Evolutionary conservation across 225 moss, liverwort and hornwort genomes (phyloP).

Genomic region (Sphagnum contortum): DNA sequence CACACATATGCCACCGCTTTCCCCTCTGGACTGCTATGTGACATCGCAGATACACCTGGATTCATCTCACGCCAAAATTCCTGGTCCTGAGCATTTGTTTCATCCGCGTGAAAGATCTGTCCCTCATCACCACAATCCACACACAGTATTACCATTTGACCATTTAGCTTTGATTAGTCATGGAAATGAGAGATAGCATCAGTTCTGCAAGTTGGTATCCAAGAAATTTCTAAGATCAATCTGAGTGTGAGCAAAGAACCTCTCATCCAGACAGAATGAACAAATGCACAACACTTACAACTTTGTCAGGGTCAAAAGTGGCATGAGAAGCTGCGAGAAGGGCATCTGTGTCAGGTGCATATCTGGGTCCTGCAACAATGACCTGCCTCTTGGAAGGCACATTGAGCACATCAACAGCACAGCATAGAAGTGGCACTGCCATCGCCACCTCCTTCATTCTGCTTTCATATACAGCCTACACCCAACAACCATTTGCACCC

Average conservation of each 20-base stretch:
- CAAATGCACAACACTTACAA: constrained; percentile 28
- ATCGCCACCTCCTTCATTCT: constrained; percentile 82
- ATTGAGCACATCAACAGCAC: constrained; percentile 75
- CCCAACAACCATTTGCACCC: constrained; percentile 1
- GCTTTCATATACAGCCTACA: constrained; percentile 77
- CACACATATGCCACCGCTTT: constrained; percentile 80
- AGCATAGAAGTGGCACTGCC: constrained; percentile 92
- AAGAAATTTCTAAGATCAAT: too few relatives aligned
- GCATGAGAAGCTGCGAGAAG: constrained; percentile 64
- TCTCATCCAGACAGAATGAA: neutral
- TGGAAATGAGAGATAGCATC: too few relatives aligned
- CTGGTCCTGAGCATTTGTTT: constrained; percentile 39
- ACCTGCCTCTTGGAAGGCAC: constrained; percentile 71
- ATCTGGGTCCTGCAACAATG: constrained; percentile 66
- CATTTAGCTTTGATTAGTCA: too few relatives aligned
- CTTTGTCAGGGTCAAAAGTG: constrained; percentile 77
- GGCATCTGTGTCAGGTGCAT: constrained; percentile 57
- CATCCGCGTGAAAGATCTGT: constrained; percentile 85
- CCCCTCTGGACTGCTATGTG: constrained; percentile 55
- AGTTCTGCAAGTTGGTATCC: too few relatives aligned
- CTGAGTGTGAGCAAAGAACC: too few relatives aligned
- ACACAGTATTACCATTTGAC: too few relatives aligned
- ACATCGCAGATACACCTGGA: constrained; percentile 64
- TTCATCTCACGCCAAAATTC: constrained; percentile 74
- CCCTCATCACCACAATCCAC: neutral